Evolutionary conservation across 202 grass and related monocot species (phyloP).

Genomic region (Saccharum hybrid): DNA sequence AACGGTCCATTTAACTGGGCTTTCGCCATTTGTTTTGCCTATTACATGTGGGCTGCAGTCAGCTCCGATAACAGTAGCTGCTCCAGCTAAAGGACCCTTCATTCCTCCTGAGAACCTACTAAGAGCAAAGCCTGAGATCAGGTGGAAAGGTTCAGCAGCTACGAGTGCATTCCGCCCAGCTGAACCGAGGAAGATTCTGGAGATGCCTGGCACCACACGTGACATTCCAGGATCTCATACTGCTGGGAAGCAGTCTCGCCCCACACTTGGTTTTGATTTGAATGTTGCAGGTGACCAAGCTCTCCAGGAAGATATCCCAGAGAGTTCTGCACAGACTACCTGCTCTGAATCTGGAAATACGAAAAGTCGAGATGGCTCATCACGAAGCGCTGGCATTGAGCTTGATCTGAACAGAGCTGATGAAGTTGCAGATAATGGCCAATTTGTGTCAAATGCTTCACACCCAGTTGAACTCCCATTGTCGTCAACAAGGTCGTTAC

Average conservation of each 20-base stretch:
- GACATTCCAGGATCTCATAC: constrained; percentile 36
- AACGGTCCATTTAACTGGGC: constrained; percentile 36
- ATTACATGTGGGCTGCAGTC: constrained; percentile 32
- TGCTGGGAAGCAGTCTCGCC: constrained; percentile 43
- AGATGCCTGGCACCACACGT: constrained; percentile 36
- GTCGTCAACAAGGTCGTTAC: constrained; percentile 25
- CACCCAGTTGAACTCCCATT: constrained; percentile 43
- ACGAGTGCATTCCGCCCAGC: constrained; percentile 79
- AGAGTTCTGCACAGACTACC: constrained; percentile 57
- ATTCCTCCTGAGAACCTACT: constrained; percentile 69
- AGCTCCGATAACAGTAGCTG: constrained; percentile 62
- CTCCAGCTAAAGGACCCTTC: constrained; percentile 74
- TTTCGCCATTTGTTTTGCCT: constrained; percentile 42
- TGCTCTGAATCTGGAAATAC: constrained; percentile 52
- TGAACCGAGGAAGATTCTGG: constrained; percentile 54
- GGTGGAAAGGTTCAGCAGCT: constrained; percentile 77
- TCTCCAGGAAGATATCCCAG: constrained; percentile 54
- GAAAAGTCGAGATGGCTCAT: constrained; percentile 39
- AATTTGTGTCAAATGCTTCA: constrained; percentile 36
- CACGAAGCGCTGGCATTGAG: constrained; percentile 55
- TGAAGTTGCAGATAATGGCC: constrained; percentile 58
- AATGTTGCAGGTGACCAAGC: constrained; percentile 72
- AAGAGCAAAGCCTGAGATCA: constrained; percentile 57
- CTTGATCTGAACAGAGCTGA: constrained; percentile 73
- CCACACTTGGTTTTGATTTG: constrained; percentile 62